Evolutionary conservation across 352 stramenopile genomes (phyloP), one percentile per base, ranked within the genome.

Genomic region (Phytopythium aichiense): DNA sequence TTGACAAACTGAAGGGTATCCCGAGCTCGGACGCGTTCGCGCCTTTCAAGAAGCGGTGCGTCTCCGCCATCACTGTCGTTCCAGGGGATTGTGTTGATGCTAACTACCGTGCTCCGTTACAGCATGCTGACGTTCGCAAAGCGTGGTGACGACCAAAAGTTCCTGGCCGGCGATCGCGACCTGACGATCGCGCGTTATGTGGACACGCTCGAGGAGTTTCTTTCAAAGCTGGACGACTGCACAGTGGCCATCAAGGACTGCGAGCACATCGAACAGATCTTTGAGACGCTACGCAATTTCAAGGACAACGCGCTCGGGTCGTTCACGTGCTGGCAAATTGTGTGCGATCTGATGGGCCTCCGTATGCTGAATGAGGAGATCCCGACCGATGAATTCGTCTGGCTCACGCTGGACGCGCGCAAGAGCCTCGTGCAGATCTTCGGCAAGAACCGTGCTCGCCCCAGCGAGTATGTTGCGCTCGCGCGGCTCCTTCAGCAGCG

Each of bases 241-340:
- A 89, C 84, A 58, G 69, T 81, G 52, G 63, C 74, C 1, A 64
- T 92, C 23, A 90, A 87, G 64, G 65, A 69, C 20, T 80, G 73
- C 59, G 63, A 60, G 49, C 81, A 65, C 20, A 74, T 77, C 9
- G 73, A 83, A 20, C 64, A 73, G 20, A 77, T 88, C 16, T 94
- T 94, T 60, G 69, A 87, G 23, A 71, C 72, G 42, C 76, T 94
- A 9, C 76, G 74, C 46, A 77, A 83, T 50, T 91, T 91, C 60
- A 65, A 81, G 55, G 59, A 79, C 61, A 91, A 93, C 43, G 79
- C 70, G 8, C 74, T 94, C 40, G 84, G 84, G n/a, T 91, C 84
- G 15, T 94, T 92, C 72, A 94, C 84, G n/a, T 89, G 84, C 63
- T 94, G 84, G 84, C 84, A 94, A 65, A 70, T 94, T 22, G 79